phyloP scores from a whole-genome alignment of 148 eudicot genomes.

The Fagopyrum homotropicum region DNA sequence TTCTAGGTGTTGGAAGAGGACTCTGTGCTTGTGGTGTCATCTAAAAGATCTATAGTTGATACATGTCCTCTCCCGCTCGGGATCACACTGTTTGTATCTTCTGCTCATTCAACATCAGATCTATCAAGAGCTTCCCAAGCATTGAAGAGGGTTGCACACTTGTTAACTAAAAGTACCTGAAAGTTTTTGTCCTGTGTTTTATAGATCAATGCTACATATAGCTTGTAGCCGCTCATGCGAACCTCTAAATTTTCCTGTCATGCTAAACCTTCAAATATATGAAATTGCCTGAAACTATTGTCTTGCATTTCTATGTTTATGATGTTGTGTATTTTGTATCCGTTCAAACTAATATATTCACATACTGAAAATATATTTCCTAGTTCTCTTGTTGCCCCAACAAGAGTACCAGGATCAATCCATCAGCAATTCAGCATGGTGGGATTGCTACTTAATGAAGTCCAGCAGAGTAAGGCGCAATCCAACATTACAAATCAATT shows the following conservation, averaged over 20 bases:
- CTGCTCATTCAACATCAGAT: constrained; percentile 77
- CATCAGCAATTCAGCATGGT: no score
- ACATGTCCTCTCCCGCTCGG: constrained; percentile 67
- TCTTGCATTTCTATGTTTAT: background rate
- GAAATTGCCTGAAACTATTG: background rate
- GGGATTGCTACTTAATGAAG: no score
- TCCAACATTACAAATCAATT: no score
- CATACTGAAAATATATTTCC: background rate
- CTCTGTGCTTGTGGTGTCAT: constrained; percentile 50
- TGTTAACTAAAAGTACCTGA: no score
- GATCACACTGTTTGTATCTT: constrained; percentile 65
- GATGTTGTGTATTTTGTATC: no score
- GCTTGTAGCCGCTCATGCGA: no score
- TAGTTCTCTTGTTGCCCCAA: no score
- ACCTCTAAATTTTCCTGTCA: background rate
- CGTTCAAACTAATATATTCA: background rate
- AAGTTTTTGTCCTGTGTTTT: no score
- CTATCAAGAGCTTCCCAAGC: constrained; percentile 49
- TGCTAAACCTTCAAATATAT: background rate
- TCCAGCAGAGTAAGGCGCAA: no score
- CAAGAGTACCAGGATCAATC: no score
- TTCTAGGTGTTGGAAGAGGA: constrained; percentile 60
- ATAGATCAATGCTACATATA: background rate
- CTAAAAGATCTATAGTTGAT: constrained; percentile 70
- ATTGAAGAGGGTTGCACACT: constrained; percentile 28